Conservation (phyloP, 352 stramenopile species). For the Phytophthora chlamydospora region DNA sequence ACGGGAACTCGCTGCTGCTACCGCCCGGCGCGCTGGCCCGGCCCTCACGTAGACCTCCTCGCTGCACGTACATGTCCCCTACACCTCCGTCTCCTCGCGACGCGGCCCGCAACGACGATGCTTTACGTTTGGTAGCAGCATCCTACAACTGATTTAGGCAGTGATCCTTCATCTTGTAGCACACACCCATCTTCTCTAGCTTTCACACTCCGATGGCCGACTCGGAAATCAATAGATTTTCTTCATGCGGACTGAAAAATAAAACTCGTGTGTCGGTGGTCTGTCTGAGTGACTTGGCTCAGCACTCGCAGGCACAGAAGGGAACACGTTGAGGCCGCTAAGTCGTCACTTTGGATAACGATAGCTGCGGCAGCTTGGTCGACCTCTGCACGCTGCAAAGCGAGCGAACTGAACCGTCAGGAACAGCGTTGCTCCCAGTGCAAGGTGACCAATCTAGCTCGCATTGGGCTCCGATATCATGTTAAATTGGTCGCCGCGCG, state of each 20-base stretch:
- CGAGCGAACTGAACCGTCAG: too few species aligned
- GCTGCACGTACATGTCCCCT: constrained; percentile 26
- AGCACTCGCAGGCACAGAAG: too few species aligned
- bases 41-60: constrained; percentile 28
- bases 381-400: too few species aligned
- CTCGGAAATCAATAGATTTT: constrained; percentile 36
- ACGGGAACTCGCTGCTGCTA: constrained; percentile 15
- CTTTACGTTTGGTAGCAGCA: constrained; percentile 55
- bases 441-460: too few species aligned
- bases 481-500: too few species aligned
- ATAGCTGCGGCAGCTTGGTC: too few species aligned
- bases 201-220: constrained; percentile 21
- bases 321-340: too few species aligned
- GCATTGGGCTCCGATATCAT: too few species aligned
- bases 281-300: too few species aligned
- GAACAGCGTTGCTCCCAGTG: too few species aligned
- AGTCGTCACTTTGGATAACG: too few species aligned
- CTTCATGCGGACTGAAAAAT: constrained; percentile 19
- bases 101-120: constrained; percentile 45
- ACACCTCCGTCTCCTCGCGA: constrained; percentile 26
- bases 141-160: constrained; percentile 50
- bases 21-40: constrained; percentile 7
- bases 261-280: background rate
- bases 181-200: constrained; percentile 14
- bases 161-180: constrained; percentile 45